These are phyloP conservation scores for Tolypocladium pustulatum DNA, from an alignment of 2,329 filamentous ascomycete species.

Conservation along the genomic window DNA sequence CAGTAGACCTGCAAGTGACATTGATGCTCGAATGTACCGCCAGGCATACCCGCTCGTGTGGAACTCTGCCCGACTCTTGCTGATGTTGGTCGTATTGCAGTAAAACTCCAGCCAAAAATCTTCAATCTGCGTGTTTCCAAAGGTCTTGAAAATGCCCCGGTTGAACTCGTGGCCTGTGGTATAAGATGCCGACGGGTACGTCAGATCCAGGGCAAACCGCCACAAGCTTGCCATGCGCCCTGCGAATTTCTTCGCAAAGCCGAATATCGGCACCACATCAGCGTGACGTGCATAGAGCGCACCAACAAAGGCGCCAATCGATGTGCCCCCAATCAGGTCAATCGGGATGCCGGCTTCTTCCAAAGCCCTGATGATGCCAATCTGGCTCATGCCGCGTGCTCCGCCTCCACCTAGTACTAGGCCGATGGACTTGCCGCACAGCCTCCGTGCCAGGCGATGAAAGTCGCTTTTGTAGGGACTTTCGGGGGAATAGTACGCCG, in stretches of 20 bases:
- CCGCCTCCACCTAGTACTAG: constrained; percentile 90
- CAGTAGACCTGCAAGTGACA: constrained; percentile 87
- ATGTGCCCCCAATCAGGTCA: constrained; percentile 90
- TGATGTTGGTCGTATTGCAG: constrained; percentile 99
- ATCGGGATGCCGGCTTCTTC: constrained; percentile 96
- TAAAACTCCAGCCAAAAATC: constrained; percentile 99
- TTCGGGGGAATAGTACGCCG: constrained; percentile 80
- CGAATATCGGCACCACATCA: constrained; percentile 94
- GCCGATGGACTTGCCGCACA: constrained; percentile 91
- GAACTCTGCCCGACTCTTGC: constrained; percentile 81
- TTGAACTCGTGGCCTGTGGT: constrained; percentile 99
- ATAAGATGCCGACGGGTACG: constrained; percentile 92
- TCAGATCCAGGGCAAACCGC: constrained; percentile 94
- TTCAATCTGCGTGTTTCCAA: constrained; percentile 93
- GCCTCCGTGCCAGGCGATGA: constrained; percentile 75
- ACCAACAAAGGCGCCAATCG: constrained; percentile 91
- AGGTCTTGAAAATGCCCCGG: constrained; percentile 95
- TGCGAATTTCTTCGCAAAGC: constrained; percentile 91
- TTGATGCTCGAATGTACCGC: constrained; percentile 92
- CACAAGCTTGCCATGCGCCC: constrained; percentile 99
- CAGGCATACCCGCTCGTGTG: constrained; percentile 96
- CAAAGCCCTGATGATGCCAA: constrained; percentile 87
- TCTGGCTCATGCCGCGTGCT: constrained; percentile 81
- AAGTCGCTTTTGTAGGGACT: constrained; percentile 95
- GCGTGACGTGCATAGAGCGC: constrained; percentile 92